Evolutionary conservation across 495 filamentous ascomycete genomes (phyloP).

Genomic region (Podospora pseudocomata): DNA sequence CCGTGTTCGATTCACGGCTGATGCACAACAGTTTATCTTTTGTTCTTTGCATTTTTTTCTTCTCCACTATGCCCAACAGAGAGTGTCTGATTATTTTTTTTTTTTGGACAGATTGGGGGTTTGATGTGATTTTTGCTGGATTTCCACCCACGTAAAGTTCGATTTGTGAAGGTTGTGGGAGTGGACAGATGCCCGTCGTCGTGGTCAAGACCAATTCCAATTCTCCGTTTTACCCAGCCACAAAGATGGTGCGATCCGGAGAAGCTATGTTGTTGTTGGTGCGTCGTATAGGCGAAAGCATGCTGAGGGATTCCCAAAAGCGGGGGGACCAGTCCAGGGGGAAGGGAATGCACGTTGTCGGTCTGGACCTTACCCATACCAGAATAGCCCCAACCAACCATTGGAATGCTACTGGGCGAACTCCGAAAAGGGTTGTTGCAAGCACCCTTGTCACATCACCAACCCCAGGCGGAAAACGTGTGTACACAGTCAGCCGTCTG

Average conservation of each 20-base stretch:
- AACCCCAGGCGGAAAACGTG: background rate
- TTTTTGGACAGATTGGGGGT: no score
- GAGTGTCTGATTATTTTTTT: no score
- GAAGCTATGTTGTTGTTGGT: background rate
- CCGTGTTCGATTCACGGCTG: conserved; percentile 53
- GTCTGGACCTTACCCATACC: background rate
- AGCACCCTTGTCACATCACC: background rate
- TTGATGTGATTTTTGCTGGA: no score
- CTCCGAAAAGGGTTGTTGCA: background rate
- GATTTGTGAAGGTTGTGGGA: no score
- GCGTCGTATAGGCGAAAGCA: background rate
- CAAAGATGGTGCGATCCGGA: background rate
- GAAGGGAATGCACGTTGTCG: background rate
- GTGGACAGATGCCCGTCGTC: no score
- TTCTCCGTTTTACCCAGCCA: background rate
- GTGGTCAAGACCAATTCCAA: background rate
- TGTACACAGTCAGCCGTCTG: background rate
- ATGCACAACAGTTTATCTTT: background rate
- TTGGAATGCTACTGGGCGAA: background rate
- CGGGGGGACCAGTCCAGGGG: background rate
- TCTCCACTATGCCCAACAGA: background rate
- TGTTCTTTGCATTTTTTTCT: background rate
- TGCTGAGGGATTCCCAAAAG: no score
- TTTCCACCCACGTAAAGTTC: no score
- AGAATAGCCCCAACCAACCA: background rate